Percentiles rank a stretch among this genome's conserved stretches.
Evolutionary conservation across 2,329 filamentous ascomycete genomes (phyloP).

Genomic region (Aspergillus neotritici): DNA sequence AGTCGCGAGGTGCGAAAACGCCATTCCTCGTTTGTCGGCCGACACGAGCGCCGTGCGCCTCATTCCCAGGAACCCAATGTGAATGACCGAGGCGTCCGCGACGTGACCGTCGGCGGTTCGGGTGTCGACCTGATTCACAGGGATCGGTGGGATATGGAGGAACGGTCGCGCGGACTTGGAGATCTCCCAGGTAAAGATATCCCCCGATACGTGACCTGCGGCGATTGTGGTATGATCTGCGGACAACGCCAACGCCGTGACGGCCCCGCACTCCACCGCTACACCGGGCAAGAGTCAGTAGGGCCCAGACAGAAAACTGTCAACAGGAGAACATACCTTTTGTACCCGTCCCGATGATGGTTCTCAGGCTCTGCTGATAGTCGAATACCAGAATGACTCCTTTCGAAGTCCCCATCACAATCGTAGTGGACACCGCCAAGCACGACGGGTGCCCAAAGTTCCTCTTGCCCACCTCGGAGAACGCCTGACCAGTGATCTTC

Average conservation of each 20-base stretch:
- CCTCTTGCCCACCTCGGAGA: slow-evolving; percentile 85
- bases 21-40: slow-evolving; percentile 92
- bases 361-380: slow-evolving; percentile 91
- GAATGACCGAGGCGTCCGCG: slow-evolving; percentile 68
- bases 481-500: slow-evolving; percentile 82
- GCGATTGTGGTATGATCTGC: slow-evolving; percentile 91
- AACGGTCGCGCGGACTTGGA: slow-evolving; percentile 77
- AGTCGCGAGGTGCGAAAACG: slow-evolving; percentile 92
- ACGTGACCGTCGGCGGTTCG: slow-evolving; percentile 77
- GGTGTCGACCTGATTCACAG: slow-evolving; percentile 58
- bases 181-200: slow-evolving; percentile 97
- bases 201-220: slow-evolving; percentile 80
- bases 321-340: slow-evolving; percentile 56
- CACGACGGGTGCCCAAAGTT: slow-evolving; percentile 92
- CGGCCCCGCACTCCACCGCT: slow-evolving; percentile 84
- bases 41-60: slow-evolving; percentile 92
- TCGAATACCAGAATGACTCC: slow-evolving; percentile 94
- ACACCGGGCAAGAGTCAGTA: slow-evolving; percentile 2
- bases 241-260: slow-evolving; percentile 83
- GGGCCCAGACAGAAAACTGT: neutral
- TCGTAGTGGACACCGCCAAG: slow-evolving; percentile 77
- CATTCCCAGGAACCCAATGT: slow-evolving; percentile 91
- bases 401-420: slow-evolving; percentile 88
- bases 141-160: slow-evolving; percentile 73
- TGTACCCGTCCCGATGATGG: slow-evolving; percentile 87